Conservation (phyloP, 2,329 filamentous ascomycete genomes). For the Aspergillus fumigatiaffinis region DNA sequence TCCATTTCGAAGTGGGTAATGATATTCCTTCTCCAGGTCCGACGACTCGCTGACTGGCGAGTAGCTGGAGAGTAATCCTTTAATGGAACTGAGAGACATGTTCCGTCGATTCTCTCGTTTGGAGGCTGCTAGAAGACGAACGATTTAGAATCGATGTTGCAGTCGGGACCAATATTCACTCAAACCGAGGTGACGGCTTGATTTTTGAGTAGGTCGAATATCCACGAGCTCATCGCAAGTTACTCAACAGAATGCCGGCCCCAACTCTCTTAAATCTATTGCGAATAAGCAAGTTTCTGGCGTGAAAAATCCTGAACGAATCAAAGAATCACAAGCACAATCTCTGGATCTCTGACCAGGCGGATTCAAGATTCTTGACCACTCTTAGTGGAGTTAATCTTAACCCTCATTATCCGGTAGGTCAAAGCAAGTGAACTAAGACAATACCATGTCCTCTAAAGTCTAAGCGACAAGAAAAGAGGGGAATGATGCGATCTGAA, state of each 20-base stretch:
- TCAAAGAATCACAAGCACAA: neutral
- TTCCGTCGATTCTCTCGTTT: neutral
- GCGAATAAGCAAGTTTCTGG: neutral
- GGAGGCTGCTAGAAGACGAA: neutral
- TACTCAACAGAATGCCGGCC: neutral
- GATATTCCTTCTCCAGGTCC: slow-evolving; percentile 28
- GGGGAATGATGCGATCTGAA: neutral
- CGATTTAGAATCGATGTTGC: neutral
- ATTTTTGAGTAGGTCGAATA: neutral
- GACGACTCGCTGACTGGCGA: slow-evolving; percentile 15
- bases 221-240: neutral
- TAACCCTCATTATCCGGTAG: neutral
- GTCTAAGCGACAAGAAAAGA: neutral
- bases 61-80: slow-evolving; percentile 29
- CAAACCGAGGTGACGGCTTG: neutral
- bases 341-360: neutral
- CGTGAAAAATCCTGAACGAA: neutral
- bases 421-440: neutral
- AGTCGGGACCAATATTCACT: neutral
- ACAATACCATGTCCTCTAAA: neutral
- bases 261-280: neutral
- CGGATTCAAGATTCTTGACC: neutral
- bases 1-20: slow-evolving; percentile 12
- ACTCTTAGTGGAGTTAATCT: neutral
- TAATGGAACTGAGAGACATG: slow-evolving; percentile 31